Percentiles rank a stretch among this genome's conserved stretches.
Conservation (phyloP, 2,329 filamentous ascomycete genomes). For the Microsporum canis region DNA sequence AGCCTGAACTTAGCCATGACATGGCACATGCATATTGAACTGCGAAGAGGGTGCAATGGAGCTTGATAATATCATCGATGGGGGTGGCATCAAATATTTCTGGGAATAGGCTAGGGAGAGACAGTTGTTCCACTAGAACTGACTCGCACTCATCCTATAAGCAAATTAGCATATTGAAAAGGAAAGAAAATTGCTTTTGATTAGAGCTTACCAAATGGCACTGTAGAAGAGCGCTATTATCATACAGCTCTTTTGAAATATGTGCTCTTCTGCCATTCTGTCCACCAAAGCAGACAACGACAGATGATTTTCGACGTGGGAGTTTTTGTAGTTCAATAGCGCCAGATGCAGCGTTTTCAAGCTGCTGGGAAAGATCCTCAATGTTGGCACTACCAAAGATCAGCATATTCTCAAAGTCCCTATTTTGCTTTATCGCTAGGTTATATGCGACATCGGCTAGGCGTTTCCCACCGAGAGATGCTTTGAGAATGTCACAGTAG, state of each 20-base stretch:
- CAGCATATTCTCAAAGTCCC: no score
- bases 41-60: constrained; percentile 31
- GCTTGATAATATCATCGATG: constrained; percentile 13
- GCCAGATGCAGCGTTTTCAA: background rate
- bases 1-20: constrained; percentile 29
- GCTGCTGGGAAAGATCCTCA: background rate
- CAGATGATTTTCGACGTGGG: background rate
- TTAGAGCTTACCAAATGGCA: background rate
- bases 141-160: background rate
- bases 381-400: background rate
- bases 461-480: background rate
- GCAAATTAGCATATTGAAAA: background rate
- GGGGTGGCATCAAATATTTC: constrained; percentile 11
- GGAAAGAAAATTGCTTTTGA: background rate
- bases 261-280: background rate
- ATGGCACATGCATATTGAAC: constrained; percentile 29
- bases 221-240: background rate
- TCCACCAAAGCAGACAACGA: background rate
- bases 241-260: background rate
- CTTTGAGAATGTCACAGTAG: background rate
- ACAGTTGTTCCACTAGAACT: background rate
- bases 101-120: constrained; percentile 14
- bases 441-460: background rate
- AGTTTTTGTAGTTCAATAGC: background rate
- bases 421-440: background rate